These are phyloP conservation scores for Ceriops tagal DNA, from an alignment of 345 rosid genomes.

Conservation along the genomic window DNA sequence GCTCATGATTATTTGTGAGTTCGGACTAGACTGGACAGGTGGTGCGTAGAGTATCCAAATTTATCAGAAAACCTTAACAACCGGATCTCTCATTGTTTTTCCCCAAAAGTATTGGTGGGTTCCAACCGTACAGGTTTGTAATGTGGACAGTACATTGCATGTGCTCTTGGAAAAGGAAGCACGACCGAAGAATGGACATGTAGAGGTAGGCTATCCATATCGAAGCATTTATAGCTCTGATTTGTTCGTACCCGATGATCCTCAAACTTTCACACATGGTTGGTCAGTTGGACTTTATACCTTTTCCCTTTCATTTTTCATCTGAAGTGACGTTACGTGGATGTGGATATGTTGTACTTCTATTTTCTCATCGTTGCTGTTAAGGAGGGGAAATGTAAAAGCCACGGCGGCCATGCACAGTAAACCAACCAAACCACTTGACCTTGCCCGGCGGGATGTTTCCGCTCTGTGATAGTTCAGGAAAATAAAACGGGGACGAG, in stretches of 20 bases:
- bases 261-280: conserved; percentile 1
- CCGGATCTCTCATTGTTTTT: not conserved
- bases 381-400: too few relatives aligned
- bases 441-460: too few relatives aligned
- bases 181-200: too few relatives aligned
- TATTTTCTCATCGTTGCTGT: too few relatives aligned
- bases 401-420: too few relatives aligned
- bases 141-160: conserved; percentile 20
- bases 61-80: not conserved
- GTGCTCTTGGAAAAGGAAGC: not conserved
- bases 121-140: conserved; percentile 17
- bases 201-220: conserved; percentile 13
- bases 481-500: too few relatives aligned
- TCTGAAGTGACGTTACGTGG: too few relatives aligned
- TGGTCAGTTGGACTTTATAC: not conserved
- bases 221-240: conserved; percentile 9
- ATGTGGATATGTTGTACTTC: too few relatives aligned
- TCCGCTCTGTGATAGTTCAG: too few relatives aligned
- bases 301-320: too few relatives aligned
- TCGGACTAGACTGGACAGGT: not conserved
- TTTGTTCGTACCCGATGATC: conserved; percentile 8
- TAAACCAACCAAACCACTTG: too few relatives aligned
- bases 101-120: not conserved
- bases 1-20: too few relatives aligned
- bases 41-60: not conserved